Evolutionary conservation across 495 filamentous ascomycete species (phyloP).

Genomic region (Beverwykella pulmonaria): DNA sequence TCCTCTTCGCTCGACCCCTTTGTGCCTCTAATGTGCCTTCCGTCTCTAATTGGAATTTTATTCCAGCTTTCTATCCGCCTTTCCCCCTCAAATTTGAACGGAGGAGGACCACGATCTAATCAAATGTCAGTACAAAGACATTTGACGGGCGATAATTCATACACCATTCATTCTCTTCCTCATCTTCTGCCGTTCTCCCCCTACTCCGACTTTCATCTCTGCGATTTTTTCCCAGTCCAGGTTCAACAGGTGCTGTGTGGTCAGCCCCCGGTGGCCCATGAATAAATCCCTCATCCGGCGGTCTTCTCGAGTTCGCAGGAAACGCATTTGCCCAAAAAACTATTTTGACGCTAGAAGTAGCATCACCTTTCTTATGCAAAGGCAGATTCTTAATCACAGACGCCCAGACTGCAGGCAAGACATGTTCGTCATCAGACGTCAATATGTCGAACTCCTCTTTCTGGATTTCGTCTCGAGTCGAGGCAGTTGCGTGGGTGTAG

Average conservation of each 20-base stretch:
- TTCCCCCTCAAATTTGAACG: too few relatives aligned
- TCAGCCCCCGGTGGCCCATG: background rate
- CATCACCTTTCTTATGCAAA: background rate
- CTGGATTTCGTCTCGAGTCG: background rate
- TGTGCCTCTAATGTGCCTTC: too few relatives aligned
- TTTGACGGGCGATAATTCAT: background rate
- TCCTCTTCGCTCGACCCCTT: background rate
- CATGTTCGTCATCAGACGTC: background rate
- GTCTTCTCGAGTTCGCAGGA: background rate
- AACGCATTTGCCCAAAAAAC: background rate
- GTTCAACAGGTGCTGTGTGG: background rate
- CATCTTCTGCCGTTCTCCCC: too few relatives aligned
- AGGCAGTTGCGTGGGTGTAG: background rate
- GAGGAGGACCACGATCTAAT: background rate
- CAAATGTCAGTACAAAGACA: background rate
- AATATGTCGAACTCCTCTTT: constrained; percentile 24
- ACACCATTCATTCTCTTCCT: too few relatives aligned
- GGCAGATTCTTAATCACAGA: background rate
- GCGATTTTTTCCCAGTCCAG: background rate
- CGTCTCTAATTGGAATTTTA: too few relatives aligned
- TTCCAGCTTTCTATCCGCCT: background rate
- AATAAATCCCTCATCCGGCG: background rate
- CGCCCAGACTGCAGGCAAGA: constrained; percentile 22
- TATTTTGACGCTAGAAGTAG: background rate
- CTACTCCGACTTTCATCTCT: background rate